Base-by-base conservation (phyloP, 768 basidiomycete species). In the Dioszegia crocea region DNA sequence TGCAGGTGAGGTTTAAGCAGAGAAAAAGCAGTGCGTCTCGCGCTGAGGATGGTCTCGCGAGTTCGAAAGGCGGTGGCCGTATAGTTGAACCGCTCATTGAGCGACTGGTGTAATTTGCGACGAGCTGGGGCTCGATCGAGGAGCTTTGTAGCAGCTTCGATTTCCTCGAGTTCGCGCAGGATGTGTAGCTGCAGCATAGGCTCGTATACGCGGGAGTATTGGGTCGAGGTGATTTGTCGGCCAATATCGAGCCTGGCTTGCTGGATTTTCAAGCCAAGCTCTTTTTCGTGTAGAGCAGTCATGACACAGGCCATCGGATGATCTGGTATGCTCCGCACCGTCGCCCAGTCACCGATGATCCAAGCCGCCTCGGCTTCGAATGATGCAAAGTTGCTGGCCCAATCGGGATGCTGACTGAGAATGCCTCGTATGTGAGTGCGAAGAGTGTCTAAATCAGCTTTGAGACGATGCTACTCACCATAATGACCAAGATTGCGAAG, bases 401-500 rank as follows among this genome's bases (percentile, higher is more conserved):
- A n/a, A n/a, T 85, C 83, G 0, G 91, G 88, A 71, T 89, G 85
- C 12, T 86, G 85, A 54, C 70, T 87, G 19, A 98, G 81, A 9
- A 97, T 86, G 5, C 96, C 96, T 62, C 84, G 83, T 26, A 98
- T 92, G 74, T 98, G 96, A 0, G 94, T 99, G 39, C 91, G 84
- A 59, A 98, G 78, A 0, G 94, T 94, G 67, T 99, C 96, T 76
- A 9, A n/a, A 30, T 64, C 38, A 63, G 60, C 38, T 1, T 6
- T 12, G 19, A 17, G 43, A 12, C 49, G 26, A 5, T 23, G 4
- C 26, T 12, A 78, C 86, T 61, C 65, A 93, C 96, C 96, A 76
- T 97, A 97, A 75, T 99, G 96, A 9, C 96, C 96, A 10, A 99
- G 81, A 72, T 97, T 96, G 21, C 91, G 82, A 56, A 98, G 81